Evolutionary conservation across 352 stramenopile species (phyloP), one percentile per base, ranked within the genome.

Genomic region (Phytopythium cucurbitacearum): DNA sequence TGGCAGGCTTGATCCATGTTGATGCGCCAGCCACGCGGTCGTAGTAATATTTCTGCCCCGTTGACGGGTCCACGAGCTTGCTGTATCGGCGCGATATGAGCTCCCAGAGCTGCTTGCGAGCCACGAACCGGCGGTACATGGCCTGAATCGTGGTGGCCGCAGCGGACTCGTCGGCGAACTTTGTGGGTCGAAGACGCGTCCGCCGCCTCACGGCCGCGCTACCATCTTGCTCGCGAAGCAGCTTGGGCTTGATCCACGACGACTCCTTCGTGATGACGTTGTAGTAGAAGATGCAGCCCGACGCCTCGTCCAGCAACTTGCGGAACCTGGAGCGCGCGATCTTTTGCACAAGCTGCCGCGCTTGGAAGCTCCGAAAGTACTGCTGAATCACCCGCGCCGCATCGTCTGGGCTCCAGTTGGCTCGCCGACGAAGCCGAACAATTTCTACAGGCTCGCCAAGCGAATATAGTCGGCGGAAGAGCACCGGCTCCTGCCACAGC

Each of bases 241-340:
- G 40, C 51, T 52, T 42, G 8, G 82, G 83, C 16, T 79, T 85
- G n/a, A 84, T 62, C 80, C 77, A 89, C 5, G 65, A 82, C 2
- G 83, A 86, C 36, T 84, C 60, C 35, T 87, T 81, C 6, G 80
- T 91, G 43, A 80, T 64, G 8, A 60, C 67, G 50, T 93, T 87
- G 66, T 88, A 88, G 65, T 87, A 93, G 57, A 82, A 93, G 44
- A 62, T 73, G 38, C 76, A 53, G 0, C 72, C 69, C 8, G 72
- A 71, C 15, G 42, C 55, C 4, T 76, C 64, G 46, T 93, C 83
- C 21, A 76, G 69, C 16, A 91, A 64, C 55, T 73, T 80, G 33
- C 76, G 80, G 40, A 82, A 80, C 34, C 75, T 72, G 15, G 75
- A 74, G 5, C 71, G 67, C 12, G 89, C 53, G 40, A 79, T 68